A percentile compares a stretch with the other conserved stretches of the same genome.
phyloP scores from a whole-genome alignment of 495 filamentous ascomycete genomes.

The Annulohypoxylon bovei region DNA sequence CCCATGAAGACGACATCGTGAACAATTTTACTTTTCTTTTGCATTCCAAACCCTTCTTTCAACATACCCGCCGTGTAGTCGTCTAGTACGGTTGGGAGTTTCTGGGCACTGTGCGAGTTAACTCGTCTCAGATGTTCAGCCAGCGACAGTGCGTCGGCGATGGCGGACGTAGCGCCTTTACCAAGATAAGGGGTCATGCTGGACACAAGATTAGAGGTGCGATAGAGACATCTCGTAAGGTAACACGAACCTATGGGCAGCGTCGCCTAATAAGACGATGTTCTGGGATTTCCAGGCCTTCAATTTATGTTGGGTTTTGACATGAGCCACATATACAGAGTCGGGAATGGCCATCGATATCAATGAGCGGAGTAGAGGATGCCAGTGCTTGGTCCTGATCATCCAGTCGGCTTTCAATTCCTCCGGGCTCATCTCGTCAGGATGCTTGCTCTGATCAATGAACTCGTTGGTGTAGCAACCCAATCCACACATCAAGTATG shows the following conservation, averaged over 20 bases:
- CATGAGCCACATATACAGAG: slow-evolving; percentile 1
- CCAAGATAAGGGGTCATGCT: slow-evolving; percentile 4
- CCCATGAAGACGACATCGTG: slow-evolving; percentile 2
- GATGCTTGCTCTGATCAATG: slow-evolving; percentile 2
- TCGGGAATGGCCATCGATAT: slow-evolving; percentile 3
- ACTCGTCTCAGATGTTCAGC: not conserved
- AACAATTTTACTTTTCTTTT: slow-evolving; percentile 6
- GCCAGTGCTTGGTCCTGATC: not conserved
- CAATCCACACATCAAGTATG: not conserved
- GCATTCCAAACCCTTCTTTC: not conserved
- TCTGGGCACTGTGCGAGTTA: not conserved
- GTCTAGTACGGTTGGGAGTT: not conserved
- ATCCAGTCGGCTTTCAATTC: slow-evolving; percentile 4
- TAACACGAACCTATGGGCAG: not conserved
- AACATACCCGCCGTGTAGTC: not conserved
- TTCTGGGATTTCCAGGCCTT: not conserved
- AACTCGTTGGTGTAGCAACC: slow-evolving; percentile 8
- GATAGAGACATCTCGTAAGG: not conserved
- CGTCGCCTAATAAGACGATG: not conserved
- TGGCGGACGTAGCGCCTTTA: not conserved
- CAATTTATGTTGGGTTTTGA: not conserved
- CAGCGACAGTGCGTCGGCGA: not conserved
- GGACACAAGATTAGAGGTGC: not conserved
- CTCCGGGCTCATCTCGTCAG: not conserved
- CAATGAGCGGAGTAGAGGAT: slow-evolving; percentile 2